These are phyloP conservation scores for Angomonas desouzai DNA, from an alignment of 208 protist species.

Conservation along the genomic window DNA sequence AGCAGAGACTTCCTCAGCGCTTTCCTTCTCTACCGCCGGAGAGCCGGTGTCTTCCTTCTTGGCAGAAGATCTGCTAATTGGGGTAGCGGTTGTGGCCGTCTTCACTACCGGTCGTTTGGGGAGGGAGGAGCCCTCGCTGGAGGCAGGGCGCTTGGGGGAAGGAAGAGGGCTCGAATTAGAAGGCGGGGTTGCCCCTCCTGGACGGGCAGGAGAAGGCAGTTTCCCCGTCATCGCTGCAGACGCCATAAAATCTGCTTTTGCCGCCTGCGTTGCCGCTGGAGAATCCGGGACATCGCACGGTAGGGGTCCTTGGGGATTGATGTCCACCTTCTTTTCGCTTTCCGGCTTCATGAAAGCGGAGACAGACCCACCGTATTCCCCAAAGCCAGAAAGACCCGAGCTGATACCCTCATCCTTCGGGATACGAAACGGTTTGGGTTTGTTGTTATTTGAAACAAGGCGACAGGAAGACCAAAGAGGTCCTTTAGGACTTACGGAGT, in stretches of 20 bases:
- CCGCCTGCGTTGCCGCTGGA: conserved; percentile 37
- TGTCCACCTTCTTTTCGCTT: conserved; percentile 24
- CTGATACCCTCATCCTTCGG: conserved; percentile 60
- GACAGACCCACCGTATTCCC: conserved; percentile 77
- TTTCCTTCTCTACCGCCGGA: conserved; percentile 1
- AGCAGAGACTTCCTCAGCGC: conserved; percentile 49
- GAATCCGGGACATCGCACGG: conserved; percentile 55
- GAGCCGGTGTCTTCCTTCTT: background rate
- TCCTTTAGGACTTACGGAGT: background rate
- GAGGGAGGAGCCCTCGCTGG: background rate
- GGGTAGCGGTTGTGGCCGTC: background rate
- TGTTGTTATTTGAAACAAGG: conserved; percentile 6
- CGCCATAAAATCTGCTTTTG: conserved; percentile 57
- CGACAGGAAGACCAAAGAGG: background rate
- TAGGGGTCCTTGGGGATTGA: conserved; percentile 20
- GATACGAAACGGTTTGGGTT: conserved; percentile 21
- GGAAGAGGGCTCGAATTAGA: background rate
- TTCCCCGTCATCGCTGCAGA: conserved; percentile 52
- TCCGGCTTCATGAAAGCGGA: conserved; percentile 71
- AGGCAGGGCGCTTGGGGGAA: conserved; percentile 1
- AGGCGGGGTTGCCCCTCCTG: background rate
- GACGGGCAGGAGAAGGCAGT: conserved; percentile 40
- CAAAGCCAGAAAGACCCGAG: conserved; percentile 51
- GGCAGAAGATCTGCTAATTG: background rate
- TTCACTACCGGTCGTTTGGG: background rate